A percentile compares a stretch with the other conserved stretches of the same genome.
phyloP scores from a whole-genome alignment of 352 stramenopile species.

The Pythium brassicae region DNA sequence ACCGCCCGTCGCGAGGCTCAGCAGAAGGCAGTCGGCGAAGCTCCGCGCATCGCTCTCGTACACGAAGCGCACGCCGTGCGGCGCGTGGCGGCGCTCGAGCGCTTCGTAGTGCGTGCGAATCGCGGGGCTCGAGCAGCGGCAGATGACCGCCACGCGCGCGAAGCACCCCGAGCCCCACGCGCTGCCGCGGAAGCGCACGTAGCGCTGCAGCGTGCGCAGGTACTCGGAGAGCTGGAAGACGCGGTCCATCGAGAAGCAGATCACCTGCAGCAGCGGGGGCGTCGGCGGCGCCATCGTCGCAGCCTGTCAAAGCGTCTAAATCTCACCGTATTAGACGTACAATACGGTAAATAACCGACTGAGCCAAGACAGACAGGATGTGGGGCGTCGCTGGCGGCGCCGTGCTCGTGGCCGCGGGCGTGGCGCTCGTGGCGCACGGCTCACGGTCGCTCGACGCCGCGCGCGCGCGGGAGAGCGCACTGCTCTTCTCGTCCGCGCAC shows the following conservation, averaged over 20 bases:
- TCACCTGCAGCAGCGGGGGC: conserved; percentile 39
- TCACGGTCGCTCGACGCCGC: conserved; percentile 22
- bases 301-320: no score
- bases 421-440: conserved; percentile 20
- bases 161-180: conserved; percentile 22
- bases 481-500: conserved; percentile 13
- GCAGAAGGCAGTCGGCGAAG: conserved; percentile 31
- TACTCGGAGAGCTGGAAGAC: conserved; percentile 63
- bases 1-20: conserved; percentile 13
- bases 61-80: conserved; percentile 26
- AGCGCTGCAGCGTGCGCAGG: conserved; percentile 35
- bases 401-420: conserved; percentile 16
- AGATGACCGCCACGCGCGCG: conserved; percentile 28
- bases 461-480: conserved; percentile 2
- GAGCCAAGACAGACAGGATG: conserved; percentile 9
- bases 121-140: conserved; percentile 27
- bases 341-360: no score
- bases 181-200: conserved; percentile 21
- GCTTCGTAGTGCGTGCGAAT: conserved; percentile 27
- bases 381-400: conserved; percentile 19
- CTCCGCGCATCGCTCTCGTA: conserved; percentile 22
- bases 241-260: conserved; percentile 66
- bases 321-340: no score
- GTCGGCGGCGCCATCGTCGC: conserved; percentile 1
- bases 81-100: conserved; percentile 21